Percentiles rank a stretch among this genome's conserved stretches.
These are phyloP conservation scores for Orobanche coerulescens DNA, from an alignment of 257 asterid species.

Conservation along the genomic window DNA sequence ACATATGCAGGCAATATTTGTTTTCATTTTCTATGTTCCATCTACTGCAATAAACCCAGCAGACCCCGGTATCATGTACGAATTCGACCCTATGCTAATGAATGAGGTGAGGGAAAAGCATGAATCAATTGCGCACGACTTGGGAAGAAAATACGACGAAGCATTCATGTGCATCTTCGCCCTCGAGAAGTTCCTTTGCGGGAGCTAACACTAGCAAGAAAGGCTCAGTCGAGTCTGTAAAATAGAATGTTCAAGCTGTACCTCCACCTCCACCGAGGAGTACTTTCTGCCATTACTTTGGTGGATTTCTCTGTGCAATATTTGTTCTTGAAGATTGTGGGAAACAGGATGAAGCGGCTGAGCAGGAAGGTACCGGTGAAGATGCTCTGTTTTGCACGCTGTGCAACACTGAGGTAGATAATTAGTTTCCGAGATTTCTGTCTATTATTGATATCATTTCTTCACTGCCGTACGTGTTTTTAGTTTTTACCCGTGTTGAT, in stretches of 20 bases:
- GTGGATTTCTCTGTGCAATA: conserved; percentile 61
- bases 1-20: conserved; percentile 69
- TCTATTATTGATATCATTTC: no score
- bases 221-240: conserved; percentile 56
- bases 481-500: conserved; percentile 19
- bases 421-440: no score
- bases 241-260: conserved; percentile 45
- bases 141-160: conserved; percentile 54
- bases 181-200: conserved; percentile 64
- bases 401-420: conserved; percentile 87
- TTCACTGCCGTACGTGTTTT: no score
- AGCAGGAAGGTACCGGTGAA: conserved; percentile 62
- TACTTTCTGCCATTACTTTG: conserved; percentile 43
- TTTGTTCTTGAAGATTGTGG: conserved; percentile 86
- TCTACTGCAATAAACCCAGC: conserved; percentile 98
- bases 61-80: conserved; percentile 91
- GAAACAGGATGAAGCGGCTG: conserved; percentile 50
- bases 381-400: conserved; percentile 96
- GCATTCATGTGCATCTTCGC: conserved; percentile 67
- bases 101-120: conserved; percentile 37
- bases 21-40: conserved; percentile 82
- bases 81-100: conserved; percentile 47
- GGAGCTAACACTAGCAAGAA: conserved; percentile 61
- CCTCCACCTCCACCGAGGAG: conserved; percentile 35
- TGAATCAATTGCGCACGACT: conserved; percentile 38